A percentile compares a stretch with the other conserved stretches of the same genome.
Evolutionary conservation across 768 basidiomycete species (phyloP).

Genomic region (Multifurca ochricompacta): DNA sequence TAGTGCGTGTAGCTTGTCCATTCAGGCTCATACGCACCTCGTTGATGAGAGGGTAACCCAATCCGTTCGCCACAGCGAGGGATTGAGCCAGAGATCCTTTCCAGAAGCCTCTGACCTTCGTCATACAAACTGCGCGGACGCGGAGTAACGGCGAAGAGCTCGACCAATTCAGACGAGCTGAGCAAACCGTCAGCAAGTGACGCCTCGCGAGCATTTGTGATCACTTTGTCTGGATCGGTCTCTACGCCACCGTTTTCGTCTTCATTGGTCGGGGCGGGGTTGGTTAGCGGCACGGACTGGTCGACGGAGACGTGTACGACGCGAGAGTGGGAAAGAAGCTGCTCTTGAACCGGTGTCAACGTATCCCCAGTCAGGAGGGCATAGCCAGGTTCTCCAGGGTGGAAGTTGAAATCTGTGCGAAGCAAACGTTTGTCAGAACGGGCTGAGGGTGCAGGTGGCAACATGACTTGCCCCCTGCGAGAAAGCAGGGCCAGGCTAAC

Average conservation of each 20-base stretch:
- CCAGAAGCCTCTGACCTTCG: constrained; percentile 32
- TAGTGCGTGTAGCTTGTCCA: constrained; percentile 88
- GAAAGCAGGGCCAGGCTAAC: constrained; percentile 65
- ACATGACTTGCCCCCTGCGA: constrained; percentile 64
- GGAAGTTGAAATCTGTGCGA: constrained; percentile 78
- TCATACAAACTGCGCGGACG: constrained; percentile 65
- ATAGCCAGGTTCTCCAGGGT: constrained; percentile 77
- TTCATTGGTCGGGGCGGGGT: constrained; percentile 27
- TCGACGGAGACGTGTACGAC: constrained; percentile 70
- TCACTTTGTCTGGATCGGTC: constrained; percentile 58
- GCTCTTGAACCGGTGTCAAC: constrained; percentile 47
- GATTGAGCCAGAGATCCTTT: neutral
- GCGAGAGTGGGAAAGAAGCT: constrained; percentile 49
- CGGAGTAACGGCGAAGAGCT: constrained; percentile 35
- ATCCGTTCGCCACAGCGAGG: constrained; percentile 43
- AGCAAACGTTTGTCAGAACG: neutral
- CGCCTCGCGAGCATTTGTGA: constrained; percentile 65
- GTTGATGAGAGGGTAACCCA: constrained; percentile 31
- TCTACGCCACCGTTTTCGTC: constrained; percentile 38
- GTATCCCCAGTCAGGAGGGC: constrained; percentile 60
- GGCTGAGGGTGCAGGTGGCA: neutral
- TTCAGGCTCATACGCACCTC: constrained; percentile 65
- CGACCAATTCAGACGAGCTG: constrained; percentile 44
- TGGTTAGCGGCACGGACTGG: constrained; percentile 37
- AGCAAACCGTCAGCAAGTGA: constrained; percentile 61